Evolutionary conservation across 805 yeast genomes (phyloP), one percentile per base, ranked within the genome.

Genomic region (Sugiyamaella boreocaroliniensis): DNA sequence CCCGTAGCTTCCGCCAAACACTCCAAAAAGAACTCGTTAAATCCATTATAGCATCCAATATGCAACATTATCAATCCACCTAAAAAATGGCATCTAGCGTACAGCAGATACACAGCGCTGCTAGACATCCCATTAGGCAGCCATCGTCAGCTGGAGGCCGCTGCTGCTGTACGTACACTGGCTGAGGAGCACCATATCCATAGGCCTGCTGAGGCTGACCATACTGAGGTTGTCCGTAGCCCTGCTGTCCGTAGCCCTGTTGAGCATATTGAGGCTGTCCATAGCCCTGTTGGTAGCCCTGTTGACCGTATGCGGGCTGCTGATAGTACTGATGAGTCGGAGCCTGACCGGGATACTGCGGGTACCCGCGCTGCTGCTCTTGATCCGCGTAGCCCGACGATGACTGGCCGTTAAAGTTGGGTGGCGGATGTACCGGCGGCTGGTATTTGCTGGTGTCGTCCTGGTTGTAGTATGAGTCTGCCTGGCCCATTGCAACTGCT

Each of bases 91-190:
- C 59, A 11, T 57, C 59, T 46, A 60, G 29, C 15, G 64, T 59
- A 32, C 64, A 60, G 40, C 64, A 60, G 45, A 60, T 22, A 60
- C 64, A 60, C 50, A 60, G 45, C n/a, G 64, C 58, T 2, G 62
- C 64, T 45, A 56, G 46, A 43, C 60, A 61, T 15, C 57, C 59
- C 45, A 55, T 29, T 15, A 49, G 40, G 53, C 59, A 52, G 48
- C 51, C 52, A 20, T 55, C 50, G 29, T 54, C 44, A 29, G 48
- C 46, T 10, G 50, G 45, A 3, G 50, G 46, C 29, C 41, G 48
- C 58, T 50, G 55, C 56, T 48, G 58, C 57, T 46, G 57, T 1
- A 60, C 64, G 16, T 55, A 56, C 43, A 50, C 49, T 8, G 47
- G 57, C 58, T 49, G 60, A 47, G 49, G 56, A 55, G 29, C 51